Conservation (phyloP, 2,329 filamentous ascomycete species). For the Trichophaea hybrida region DNA sequence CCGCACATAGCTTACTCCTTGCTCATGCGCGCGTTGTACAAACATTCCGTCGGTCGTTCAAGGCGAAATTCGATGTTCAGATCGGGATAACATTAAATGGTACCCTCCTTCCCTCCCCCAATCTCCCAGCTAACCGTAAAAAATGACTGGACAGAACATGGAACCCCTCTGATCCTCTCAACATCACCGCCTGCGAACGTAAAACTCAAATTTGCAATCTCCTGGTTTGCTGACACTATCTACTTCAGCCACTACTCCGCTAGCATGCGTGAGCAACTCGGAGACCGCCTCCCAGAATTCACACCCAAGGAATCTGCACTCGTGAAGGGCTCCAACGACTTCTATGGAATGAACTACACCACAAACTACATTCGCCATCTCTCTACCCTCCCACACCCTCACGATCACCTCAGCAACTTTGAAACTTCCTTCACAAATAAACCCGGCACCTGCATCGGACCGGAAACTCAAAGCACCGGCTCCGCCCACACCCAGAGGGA, state of each 20-base stretch:
- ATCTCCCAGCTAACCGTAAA: neutral
- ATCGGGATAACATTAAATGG: conserved; percentile 82
- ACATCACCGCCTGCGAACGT: conserved; percentile 61
- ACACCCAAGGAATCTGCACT: conserved; percentile 56
- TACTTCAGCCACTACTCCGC: conserved; percentile 74
- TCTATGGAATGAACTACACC: conserved; percentile 92
- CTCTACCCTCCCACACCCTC: conserved; percentile 42
- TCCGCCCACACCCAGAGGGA: conserved; percentile 58
- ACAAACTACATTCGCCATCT: conserved; percentile 73
- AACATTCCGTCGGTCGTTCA: conserved; percentile 70
- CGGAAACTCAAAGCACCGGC: conserved; percentile 73
- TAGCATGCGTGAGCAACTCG: conserved; percentile 69
- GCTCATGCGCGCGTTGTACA: conserved; percentile 71
- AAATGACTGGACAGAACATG: conserved; percentile 68
- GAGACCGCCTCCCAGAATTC: conserved; percentile 59
- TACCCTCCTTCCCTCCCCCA: conserved; percentile 29
- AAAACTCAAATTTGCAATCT: conserved; percentile 79
- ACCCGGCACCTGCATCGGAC: conserved; percentile 57
- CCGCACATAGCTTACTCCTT: conserved; percentile 64
- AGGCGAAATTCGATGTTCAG: conserved; percentile 53
- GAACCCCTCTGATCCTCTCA: conserved; percentile 59
- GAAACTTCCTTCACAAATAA: conserved; percentile 59
- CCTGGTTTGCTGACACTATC: conserved; percentile 78
- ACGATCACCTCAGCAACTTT: conserved; percentile 63
- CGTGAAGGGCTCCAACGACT: conserved; percentile 79